Base-by-base conservation (phyloP, 2,329 filamentous ascomycete species). In the Fusarium keratoplasticum region DNA sequence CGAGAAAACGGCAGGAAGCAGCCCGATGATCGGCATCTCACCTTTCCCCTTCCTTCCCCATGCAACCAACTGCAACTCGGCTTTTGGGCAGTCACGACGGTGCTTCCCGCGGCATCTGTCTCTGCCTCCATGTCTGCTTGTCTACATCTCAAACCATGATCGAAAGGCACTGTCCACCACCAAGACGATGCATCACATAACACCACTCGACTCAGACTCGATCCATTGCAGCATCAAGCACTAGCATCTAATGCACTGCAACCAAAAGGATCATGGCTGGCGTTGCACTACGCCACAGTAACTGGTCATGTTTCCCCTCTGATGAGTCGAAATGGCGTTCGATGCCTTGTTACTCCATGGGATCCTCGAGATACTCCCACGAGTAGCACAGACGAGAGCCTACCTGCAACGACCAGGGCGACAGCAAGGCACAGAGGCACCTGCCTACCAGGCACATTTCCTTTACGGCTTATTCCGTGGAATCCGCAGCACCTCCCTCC, bases 11-110 rank as follows among this genome's bases (percentile, higher is more conserved):
- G 44, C 61, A 69, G 65, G 57, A 70, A 73, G 35, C 52, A 58
- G 40, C 64, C 62, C 47, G 63, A 74, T 67, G 73, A 74, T 74
- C 67, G 73, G 70, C 73, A 66, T 64, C 55, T 58, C 42, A 33
- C 31, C 55, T 73, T 73, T 64, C 65, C 61, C 61, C 67, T 66
- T 57, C 73, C 57, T 72, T 72, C 61, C 64, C 36, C 42, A 47
- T 66, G 60, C 33, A 38, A 25, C 42, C 33, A 29, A 47, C 42
- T 47, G 42, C 42, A 47, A 25, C 60, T 52, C 60, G 35, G 16
- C 40, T 47, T 47, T 42, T 29, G 57, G 22, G 36, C 57, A 59
- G 35, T 18, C 35, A 25, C 20, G 27, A 47, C 44, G 42, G 33
- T 64, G 35, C 50, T 42, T 63, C 61, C 50, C 61, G 61, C 42